Evolutionary conservation across 2,329 filamentous ascomycete genomes (phyloP), one percentile per base, ranked within the genome.

Genomic region (Cephalotrichum gorgonifer): DNA sequence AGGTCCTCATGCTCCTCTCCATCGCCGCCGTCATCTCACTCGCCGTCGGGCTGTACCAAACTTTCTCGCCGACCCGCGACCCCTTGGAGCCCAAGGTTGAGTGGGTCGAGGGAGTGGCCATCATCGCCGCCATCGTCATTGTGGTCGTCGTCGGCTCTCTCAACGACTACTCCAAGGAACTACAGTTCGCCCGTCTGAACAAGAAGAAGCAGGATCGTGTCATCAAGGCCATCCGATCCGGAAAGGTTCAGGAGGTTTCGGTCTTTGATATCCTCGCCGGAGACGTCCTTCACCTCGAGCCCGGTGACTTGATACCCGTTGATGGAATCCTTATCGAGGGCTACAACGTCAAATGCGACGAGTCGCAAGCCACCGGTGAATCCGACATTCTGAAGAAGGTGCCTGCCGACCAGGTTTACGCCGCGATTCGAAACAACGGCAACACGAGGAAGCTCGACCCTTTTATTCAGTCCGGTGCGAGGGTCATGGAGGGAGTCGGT

Each of bases 381-480:
- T 88, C 85, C 2, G 85, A 88, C 55, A 73, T 87, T 31, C 78
- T 88, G 58, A 81, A 78, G 62, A 88, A 88, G 64, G 73, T 69
- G 28, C 60, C 77, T 6, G 82, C 73, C 38, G 81, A 86, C 44
- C 82, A 86, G 23, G 86, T 87, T 20, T 85, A 74, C 58, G 71
- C 73, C 20, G 83, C 83, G 25, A 85, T 89, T 56, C 78, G 86
- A 56, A 79, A 77, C 54, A 71, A 79, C 55, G 76, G 83, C 39
- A 72, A 72, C 43, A 70, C 83, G 23, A 83, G 79, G 68, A 88
- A 88, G 64, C 75, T 88, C 65, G 86, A 90, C 54, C 85, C 85
- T 0, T 88, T 90, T 56, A 87, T 96, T 57, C 86, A 95, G 56
- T 95, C 89, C 27, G 90, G 85, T 28, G 76, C 81, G 47, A 85